Conservation (phyloP, 1,139 yeast genomes). For the Yamadazyma blattariae region DNA sequence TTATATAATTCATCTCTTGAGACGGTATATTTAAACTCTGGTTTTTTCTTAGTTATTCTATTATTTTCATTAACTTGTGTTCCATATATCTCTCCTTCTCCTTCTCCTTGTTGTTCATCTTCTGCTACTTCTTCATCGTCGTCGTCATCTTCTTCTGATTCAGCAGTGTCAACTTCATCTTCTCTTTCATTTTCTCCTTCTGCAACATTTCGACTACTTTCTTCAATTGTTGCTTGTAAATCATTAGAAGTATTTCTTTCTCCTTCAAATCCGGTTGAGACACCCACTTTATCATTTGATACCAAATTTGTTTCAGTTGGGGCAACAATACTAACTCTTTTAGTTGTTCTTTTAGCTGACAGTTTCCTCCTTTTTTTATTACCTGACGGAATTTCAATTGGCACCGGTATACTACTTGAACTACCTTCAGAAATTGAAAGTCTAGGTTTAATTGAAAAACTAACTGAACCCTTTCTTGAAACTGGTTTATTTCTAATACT, state of each 20-base stretch:
- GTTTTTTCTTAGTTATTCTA: not conserved
- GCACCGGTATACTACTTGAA: constrained; percentile 23
- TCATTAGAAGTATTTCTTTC: not conserved
- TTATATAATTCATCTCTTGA: constrained; percentile 8
- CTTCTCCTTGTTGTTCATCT: too few species aligned
- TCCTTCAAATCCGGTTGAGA: too few species aligned
- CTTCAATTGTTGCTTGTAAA: not conserved
- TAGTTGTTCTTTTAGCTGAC: constrained; percentile 10
- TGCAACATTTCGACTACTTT: too few species aligned
- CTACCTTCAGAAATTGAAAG: constrained; percentile 12
- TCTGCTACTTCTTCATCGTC: too few species aligned
- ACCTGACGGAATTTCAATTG: constrained; percentile 36
- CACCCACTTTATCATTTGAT: too few species aligned
- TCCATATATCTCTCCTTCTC: not conserved
- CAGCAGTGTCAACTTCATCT: not conserved
- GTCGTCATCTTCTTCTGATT: too few species aligned
- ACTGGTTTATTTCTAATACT: constrained; percentile 28
- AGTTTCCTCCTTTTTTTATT: constrained; percentile 30
- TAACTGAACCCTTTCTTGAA: constrained; percentile 23
- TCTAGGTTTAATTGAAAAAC: constrained; percentile 13
- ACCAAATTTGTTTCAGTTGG: too few species aligned
- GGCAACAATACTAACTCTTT: constrained; percentile 10
- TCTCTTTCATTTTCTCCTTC: not conserved
- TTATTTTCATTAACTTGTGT: not conserved
- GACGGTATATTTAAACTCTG: not conserved